A percentile compares a stretch with the other conserved stretches of the same genome.
phyloP scores from a whole-genome alignment of 306 rosid genomes.

The Dryas octopetala region DNA sequence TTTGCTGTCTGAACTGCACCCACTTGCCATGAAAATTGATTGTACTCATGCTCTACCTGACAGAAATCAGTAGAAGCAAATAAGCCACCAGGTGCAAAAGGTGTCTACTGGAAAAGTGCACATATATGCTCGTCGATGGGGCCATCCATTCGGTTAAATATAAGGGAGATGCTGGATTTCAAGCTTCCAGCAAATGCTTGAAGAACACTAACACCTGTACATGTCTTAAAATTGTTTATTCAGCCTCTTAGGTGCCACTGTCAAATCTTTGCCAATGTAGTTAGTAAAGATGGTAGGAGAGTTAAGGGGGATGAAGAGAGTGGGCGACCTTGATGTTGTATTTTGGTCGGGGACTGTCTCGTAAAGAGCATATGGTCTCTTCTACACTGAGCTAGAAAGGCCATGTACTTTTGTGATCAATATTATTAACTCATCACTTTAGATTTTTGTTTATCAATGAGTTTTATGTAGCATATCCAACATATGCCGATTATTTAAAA shows the following conservation, averaged over 20 bases:
- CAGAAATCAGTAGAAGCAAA: constrained; percentile 93
- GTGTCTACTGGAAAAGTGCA: constrained; percentile 96
- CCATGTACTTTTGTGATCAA: constrained; percentile 45
- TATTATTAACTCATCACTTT: constrained; percentile 26
- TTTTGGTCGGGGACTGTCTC: constrained; percentile 31
- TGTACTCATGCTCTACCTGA: constrained; percentile 3
- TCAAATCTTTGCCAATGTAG: constrained; percentile 34
- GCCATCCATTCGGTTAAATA: constrained; percentile 81
- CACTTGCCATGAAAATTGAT: not conserved
- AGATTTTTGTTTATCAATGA: constrained; percentile 7
- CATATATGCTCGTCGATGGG: constrained; percentile 97
- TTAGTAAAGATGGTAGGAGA: constrained; percentile 46
- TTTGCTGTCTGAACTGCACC: constrained; percentile 9
- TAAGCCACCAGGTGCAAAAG: constrained; percentile 92
- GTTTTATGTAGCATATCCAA: not conserved
- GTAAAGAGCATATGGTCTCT: constrained; percentile 35
- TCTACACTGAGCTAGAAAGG: constrained; percentile 41
- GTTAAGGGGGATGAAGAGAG: constrained; percentile 38
- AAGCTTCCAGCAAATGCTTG: constrained; percentile 53
- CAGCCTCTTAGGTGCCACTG: constrained; percentile 34
- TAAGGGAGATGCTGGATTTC: constrained; percentile 87
- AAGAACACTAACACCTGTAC: constrained; percentile 46
- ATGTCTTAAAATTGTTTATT: constrained; percentile 46
- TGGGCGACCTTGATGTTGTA: constrained; percentile 26
- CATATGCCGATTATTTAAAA: not conserved